These are phyloP conservation scores for Nakaseomyces kungkrabaensis DNA, from an alignment of 1,139 yeast species.

Conservation along the genomic window DNA sequence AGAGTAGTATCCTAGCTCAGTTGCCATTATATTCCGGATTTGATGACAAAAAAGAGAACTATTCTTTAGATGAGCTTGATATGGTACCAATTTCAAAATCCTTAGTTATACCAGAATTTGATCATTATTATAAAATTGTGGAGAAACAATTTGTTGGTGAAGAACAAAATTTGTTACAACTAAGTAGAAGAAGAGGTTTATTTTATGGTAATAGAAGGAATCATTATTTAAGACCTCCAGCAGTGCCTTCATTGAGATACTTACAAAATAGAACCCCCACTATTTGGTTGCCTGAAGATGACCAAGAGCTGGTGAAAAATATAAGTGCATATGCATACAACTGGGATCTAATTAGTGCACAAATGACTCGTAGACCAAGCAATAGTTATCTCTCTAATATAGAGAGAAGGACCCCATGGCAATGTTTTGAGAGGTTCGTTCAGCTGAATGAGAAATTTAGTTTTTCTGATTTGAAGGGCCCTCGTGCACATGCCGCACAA, in stretches of 20 bases:
- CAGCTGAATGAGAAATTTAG: conserved; percentile 86
- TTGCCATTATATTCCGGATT: conserved; percentile 46
- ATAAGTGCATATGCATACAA: conserved; percentile 85
- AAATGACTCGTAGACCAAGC: conserved; percentile 56
- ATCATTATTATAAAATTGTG: conserved; percentile 53
- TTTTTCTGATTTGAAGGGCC: conserved; percentile 78
- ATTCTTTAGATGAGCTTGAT: conserved; percentile 24
- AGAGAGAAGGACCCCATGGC: conserved; percentile 97
- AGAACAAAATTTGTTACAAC: conserved; percentile 29
- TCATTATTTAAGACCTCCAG: conserved; percentile 64
- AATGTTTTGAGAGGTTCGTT: conserved; percentile 90
- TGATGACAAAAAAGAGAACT: conserved; percentile 21
- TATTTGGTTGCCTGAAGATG: conserved; percentile 93
- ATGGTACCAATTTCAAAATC: conserved; percentile 52
- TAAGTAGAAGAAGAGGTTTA: conserved; percentile 30
- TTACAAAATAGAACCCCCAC: conserved; percentile 81
- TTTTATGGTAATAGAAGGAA: conserved; percentile 44
- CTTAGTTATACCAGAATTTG: conserved; percentile 52
- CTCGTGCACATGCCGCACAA: conserved; percentile 74
- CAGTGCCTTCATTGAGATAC: conserved; percentile 74
- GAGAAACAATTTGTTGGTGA: conserved; percentile 40
- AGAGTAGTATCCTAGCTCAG: conserved; percentile 44
- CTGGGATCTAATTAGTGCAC: conserved; percentile 87
- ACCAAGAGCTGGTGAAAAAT: conserved; percentile 62
- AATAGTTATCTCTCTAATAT: conserved; percentile 72